A percentile compares a stretch with the other conserved stretches of the same genome.
phyloP scores from a whole-genome alignment of 192 early-diverging fungal species.

The Phlyctochytrium planicorne region DNA sequence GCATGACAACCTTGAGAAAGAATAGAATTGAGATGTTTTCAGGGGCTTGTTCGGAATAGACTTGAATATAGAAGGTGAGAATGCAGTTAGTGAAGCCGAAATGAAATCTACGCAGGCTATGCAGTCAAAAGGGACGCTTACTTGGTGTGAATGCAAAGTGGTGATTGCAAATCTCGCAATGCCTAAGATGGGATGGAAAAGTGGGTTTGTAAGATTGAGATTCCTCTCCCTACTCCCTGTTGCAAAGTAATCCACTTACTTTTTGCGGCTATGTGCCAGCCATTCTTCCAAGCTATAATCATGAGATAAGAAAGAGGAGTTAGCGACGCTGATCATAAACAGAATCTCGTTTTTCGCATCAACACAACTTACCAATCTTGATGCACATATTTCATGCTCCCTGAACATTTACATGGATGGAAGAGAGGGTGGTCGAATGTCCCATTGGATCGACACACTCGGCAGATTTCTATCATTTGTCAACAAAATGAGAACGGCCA shows the following conservation, averaged over 20 bases:
- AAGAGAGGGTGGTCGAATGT: slow-evolving; percentile 82
- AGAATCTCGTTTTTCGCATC: too few species aligned
- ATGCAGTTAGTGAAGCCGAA: not conserved
- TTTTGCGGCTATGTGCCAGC: slow-evolving; percentile 79
- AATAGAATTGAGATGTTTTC: slow-evolving; percentile 25
- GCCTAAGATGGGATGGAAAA: slow-evolving; percentile 28
- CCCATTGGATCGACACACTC: too few species aligned
- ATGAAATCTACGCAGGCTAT: too few species aligned
- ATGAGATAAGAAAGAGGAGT: not conserved
- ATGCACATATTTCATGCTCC: slow-evolving; percentile 94
- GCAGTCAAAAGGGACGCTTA: slow-evolving; percentile 37
- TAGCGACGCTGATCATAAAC: too few species aligned
- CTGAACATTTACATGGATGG: slow-evolving; percentile 94
- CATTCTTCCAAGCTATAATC: slow-evolving; percentile 69
- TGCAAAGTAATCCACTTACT: slow-evolving; percentile 39
- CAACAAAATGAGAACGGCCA: too few species aligned
- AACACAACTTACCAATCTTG: slow-evolving; percentile 68
- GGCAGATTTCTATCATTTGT: too few species aligned
- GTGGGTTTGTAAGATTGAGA: not conserved
- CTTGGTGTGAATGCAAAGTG: slow-evolving; percentile 80
- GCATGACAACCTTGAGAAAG: slow-evolving; percentile 24
- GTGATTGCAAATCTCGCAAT: slow-evolving; percentile 91
- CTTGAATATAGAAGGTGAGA: slow-evolving; percentile 23
- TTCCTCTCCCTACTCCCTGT: not conserved
- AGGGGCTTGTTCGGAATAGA: slow-evolving; percentile 40